Evolutionary conservation across 1,139 yeast genomes (phyloP), one percentile per base, ranked within the genome.

Genomic region (Candida sp.): DNA sequence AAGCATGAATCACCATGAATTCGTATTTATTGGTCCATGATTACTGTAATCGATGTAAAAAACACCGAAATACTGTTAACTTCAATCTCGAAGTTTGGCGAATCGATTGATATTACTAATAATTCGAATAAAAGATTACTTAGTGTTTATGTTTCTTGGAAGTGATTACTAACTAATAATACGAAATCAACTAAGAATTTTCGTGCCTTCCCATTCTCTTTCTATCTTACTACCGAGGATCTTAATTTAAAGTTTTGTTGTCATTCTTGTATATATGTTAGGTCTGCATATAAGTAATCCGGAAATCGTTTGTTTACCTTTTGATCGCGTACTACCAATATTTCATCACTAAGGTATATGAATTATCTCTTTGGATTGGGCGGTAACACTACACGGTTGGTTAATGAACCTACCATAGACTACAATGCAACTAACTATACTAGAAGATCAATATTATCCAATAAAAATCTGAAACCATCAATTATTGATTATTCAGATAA

Each of bases 381-480:
- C 6, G 49, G 47, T 33, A 45, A 45, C 35, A 36, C 58, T 8
- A 53, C 63, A 7, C 60, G 64, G 6, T 47, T 68, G 19, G 48
- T 56, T 15, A 67, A 69, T 45, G 73, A 69, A 41, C 72, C 73
- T 1, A 69, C 75, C 4, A 62, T 69, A 11, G 73, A 68, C 48
- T 69, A 68, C 49, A 60, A 67, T 45, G 47, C 58, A 36, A 65
- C 72, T 42, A n/a, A 33, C 22, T 27, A 12, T 22, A 35, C 29
- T 9, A 15, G 29, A 30, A 29, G 33, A 33, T 9, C 37, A 37
- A 36, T 30, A 9, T 23, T 30, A 30, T 11, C 34, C 22, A 32
- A 35, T 4, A 15, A 25, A 23, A 22, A 25, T 36, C 12, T 25
- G 9, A 19, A 35, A 29, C 21, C 34, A 25, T 45, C n/a, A 19